These are phyloP conservation scores for Bryopsis sp. DNA, from an alignment of 139 green algal species.

Conservation along the genomic window DNA sequence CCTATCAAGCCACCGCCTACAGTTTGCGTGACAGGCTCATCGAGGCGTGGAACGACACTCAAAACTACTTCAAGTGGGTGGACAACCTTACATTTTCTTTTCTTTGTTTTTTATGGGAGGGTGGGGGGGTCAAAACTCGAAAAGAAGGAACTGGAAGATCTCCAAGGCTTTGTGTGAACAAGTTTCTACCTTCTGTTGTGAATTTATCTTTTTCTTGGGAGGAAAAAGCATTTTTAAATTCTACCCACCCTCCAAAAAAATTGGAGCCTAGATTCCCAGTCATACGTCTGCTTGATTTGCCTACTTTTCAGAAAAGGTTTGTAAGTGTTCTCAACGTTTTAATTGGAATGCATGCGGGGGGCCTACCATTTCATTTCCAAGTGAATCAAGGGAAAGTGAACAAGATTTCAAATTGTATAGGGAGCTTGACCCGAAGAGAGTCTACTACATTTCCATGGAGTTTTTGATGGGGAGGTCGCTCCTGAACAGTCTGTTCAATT, in stretches of 20 bases:
- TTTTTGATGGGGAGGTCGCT: slow-evolving; percentile 97
- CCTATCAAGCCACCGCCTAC: slow-evolving; percentile 85
- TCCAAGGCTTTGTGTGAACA: background rate
- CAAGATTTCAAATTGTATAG: slow-evolving; percentile 20
- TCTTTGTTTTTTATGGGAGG: background rate
- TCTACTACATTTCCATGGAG: slow-evolving; percentile 94
- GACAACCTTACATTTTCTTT: background rate
- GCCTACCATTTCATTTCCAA: background rate
- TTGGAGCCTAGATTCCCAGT: background rate
- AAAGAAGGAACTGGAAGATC: background rate
- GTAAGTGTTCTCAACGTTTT: background rate
- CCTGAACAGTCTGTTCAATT: slow-evolving; percentile 90
- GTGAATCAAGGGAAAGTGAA: background rate
- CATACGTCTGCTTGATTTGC: background rate
- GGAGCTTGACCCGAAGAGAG: slow-evolving; percentile 80
- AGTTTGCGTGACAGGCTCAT: slow-evolving; percentile 90
- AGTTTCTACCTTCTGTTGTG: background rate
- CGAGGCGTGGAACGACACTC: slow-evolving; percentile 97
- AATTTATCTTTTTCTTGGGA: too few species aligned
- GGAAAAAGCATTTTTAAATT: too few species aligned
- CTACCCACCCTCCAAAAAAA: too few species aligned
- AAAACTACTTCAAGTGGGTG: slow-evolving; percentile 80
- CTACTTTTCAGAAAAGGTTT: background rate
- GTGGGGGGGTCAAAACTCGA: background rate
- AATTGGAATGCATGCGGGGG: background rate